A percentile compares a stretch with the other conserved stretches of the same genome.
Conservation (phyloP, 2,329 filamentous ascomycete species). For the Epicoccum sorghinum region DNA sequence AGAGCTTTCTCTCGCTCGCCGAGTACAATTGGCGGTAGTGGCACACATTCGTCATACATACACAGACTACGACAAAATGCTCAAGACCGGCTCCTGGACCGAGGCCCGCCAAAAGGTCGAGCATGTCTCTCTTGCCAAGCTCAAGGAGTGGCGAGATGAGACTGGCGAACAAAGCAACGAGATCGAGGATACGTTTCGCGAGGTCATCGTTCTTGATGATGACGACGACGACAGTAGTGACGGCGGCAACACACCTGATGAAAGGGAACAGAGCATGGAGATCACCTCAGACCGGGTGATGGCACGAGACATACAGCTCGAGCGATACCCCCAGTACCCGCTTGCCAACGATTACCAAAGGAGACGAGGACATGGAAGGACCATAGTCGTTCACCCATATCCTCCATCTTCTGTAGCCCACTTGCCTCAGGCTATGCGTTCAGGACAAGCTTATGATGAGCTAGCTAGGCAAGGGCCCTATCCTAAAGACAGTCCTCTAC, state of each 20-base stretch:
- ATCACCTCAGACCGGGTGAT: constrained; percentile 41
- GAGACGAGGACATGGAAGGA: constrained; percentile 28
- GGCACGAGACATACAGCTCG: constrained; percentile 40
- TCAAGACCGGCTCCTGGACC: constrained; percentile 59
- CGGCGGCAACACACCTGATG: constrained; percentile 34
- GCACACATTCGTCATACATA: constrained; percentile 68
- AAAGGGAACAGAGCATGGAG: constrained; percentile 41
- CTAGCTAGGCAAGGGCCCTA: constrained; percentile 12
- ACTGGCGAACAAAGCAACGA: constrained; percentile 57
- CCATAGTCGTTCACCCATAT: constrained; percentile 30
- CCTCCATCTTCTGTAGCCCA: constrained; percentile 16
- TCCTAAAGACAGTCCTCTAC: constrained; percentile 14
- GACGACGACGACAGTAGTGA: constrained; percentile 57
- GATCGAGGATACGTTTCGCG: constrained; percentile 66
- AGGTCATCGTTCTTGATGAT: constrained; percentile 69
- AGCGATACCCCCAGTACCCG: constrained; percentile 23
- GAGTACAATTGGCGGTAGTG: constrained; percentile 66
- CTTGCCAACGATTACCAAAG: constrained; percentile 20
- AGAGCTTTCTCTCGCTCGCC: constrained; percentile 60
- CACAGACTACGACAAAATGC: constrained; percentile 66
- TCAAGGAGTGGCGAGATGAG: constrained; percentile 69
- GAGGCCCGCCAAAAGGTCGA: constrained; percentile 63
- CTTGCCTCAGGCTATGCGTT: constrained; percentile 11
- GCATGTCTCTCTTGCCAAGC: constrained; percentile 59
- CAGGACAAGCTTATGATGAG: constrained; percentile 12